Evolutionary conservation across 2,329 filamentous ascomycete species (phyloP), one percentile per base, ranked within the genome.

Genomic region (Diaporthe caulivora): DNA sequence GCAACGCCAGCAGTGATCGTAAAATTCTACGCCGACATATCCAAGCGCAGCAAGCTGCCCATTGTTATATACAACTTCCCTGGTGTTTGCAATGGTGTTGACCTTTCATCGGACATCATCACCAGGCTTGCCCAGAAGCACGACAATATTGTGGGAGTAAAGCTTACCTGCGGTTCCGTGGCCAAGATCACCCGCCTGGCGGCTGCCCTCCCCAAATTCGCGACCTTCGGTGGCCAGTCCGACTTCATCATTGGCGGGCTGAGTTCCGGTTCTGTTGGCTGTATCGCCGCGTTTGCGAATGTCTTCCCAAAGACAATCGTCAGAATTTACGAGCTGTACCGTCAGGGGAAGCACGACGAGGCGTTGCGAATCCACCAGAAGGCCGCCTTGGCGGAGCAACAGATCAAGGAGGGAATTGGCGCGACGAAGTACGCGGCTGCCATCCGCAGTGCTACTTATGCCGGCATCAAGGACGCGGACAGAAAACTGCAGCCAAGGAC

Each of bases 151-250:
- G 89, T 91, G 37, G 90, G 89, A 49, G 89, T 91, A 21, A 92
- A 92, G 78, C 81, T 92, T 70, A 92, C 90, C 24, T 92, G 90
- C 79, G 90, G 85, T 1, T 88, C 87, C 53, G 89, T 91, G 26
- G 90, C 87, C 49, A 92, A 92, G 81, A 89, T 90, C 76, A 88
- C 88, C 18, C 85, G 89, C 4, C 81, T 91, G 3, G 83, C 87
- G 1, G 87, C 86, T 44, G 83, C 83, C 24, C 85, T 88, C 58
- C 74, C 81, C 0, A 81, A 86, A 7, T 94, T 94, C 78, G 88
- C 91, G 1, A 88, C 89, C 0, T 93, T 89, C 77, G 92, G 91
- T 0, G 92, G 92, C 0, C 92, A 94, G 80, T 89, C 88, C 1
- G 92, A 94, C 78, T 94, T 92, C 80, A 81, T 93, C n/a, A 83